These are phyloP conservation scores for Nitzschia palea DNA, from an alignment of 108 stramenopile genomes.

Conservation along the genomic window DNA sequence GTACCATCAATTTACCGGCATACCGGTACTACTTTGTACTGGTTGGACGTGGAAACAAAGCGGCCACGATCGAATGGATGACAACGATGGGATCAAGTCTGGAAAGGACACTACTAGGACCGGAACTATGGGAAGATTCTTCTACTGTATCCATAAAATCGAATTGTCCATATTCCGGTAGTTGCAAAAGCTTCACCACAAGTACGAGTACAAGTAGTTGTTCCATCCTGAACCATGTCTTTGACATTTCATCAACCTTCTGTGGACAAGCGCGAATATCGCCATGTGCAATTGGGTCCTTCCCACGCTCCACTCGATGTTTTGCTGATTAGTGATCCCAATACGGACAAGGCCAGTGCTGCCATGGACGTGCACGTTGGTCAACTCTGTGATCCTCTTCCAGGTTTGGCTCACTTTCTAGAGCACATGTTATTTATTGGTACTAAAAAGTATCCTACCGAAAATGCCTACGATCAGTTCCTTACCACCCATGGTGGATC, in stretches of 20 bases:
- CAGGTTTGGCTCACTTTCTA: conserved; percentile 74
- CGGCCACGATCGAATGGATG: no score
- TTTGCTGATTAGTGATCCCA: conserved; percentile 45
- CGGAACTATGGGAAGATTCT: no score
- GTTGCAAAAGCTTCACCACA: no score
- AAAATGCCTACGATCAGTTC: conserved; percentile 68
- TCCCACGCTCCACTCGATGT: conserved; percentile 5
- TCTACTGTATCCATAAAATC: no score
- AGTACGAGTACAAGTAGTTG: conserved; percentile 10
- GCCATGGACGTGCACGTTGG: conserved; percentile 62
- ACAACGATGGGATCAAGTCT: no score
- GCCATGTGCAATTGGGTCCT: conserved; percentile 14
- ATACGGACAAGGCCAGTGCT: conserved; percentile 64
- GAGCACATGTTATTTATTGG: conserved; percentile 83
- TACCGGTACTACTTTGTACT: no score
- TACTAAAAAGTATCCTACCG: conserved; percentile 47
- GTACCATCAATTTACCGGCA: no score
- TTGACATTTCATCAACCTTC: conserved; percentile 16
- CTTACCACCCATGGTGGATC: conserved; percentile 71
- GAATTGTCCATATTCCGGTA: no score
- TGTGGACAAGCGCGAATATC: conserved; percentile 29
- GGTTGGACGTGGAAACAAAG: no score
- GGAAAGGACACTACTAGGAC: no score
- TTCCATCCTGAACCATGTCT: conserved; percentile 9
- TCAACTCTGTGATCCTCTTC: conserved; percentile 36